Evolutionary conservation across 176 grass and related monocot species (phyloP), one percentile per base, ranked within the genome.

Genomic region (Microstegium vimineum): DNA sequence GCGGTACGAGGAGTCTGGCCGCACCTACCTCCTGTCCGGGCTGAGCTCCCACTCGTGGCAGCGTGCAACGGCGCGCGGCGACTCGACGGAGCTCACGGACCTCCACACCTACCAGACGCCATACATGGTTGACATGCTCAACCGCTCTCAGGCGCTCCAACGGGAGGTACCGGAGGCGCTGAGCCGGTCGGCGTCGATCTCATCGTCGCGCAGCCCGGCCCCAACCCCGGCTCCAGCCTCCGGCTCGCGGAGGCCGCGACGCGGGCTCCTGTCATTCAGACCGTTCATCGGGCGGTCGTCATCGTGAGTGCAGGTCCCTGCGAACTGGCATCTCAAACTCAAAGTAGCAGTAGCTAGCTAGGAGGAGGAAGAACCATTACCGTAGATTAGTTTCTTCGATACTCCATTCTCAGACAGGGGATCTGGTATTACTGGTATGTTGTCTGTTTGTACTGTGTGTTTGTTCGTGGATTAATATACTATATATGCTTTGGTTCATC

Each of bases 11-110:
- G 64, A 40, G 18, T 87, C 76, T 1, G 87, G 90, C 17, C 80
- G 90, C 35, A 76, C 87, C 10, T 92, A 92, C 62, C 60, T 92
- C 45, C 84, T 92, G 3, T 74, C 81, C 17, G 84, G 83, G 4
- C 59, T 92, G 33, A 92, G 83, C 71, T 89, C 87, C 14, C 90
- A 92, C 71, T 84, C 90, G 28, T 84, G 56, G 80, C 90, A 81
- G 76, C 85, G 90, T 20, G 76, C 87, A 27, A 92, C 83, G 32
- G 74, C 87, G 34, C 84, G 80, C 17, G 87, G 84, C 12, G 81
- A 89, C 81, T 81, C 87, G 23, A 89, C 76, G 28, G 65, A 87
- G 43, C 68, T 77, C 52, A 8, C 3, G 17, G 85, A 64, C 25
- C 71, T 59, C 43, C 80, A 86, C 66, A 69, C 36, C 26, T 92